Evolutionary conservation across 768 basidiomycete species (phyloP).

Genomic region (Tremella fuciformis): DNA sequence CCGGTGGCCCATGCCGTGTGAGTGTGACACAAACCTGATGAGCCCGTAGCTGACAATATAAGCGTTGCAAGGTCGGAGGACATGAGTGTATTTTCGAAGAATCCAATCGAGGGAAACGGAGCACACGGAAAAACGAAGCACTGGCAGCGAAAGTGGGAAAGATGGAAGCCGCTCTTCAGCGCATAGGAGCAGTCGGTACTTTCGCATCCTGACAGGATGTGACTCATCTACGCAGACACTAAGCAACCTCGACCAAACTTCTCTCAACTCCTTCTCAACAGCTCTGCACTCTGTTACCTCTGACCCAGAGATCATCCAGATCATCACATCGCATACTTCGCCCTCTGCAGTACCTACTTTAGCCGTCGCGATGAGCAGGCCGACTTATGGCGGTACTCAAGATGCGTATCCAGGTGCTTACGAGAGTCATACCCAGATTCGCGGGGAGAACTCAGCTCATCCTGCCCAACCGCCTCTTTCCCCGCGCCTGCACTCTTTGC

Average conservation of each 20-base stretch:
- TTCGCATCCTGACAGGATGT: not conserved
- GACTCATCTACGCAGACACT: constrained; percentile 24
- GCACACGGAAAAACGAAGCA: constrained; percentile 52
- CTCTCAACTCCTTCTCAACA: constrained; percentile 44
- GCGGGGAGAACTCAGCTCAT: constrained; percentile 30
- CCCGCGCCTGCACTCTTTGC: constrained; percentile 83
- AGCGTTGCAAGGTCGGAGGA: constrained; percentile 49
- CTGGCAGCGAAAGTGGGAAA: constrained; percentile 35
- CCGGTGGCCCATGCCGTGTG: constrained; percentile 46
- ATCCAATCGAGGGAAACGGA: constrained; percentile 87
- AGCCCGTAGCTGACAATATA: not conserved
- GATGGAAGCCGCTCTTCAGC: constrained; percentile 41
- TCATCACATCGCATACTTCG: constrained; percentile 42
- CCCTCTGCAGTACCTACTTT: constrained; percentile 38
- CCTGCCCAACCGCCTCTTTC: constrained; percentile 56
- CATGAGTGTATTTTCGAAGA: constrained; percentile 96
- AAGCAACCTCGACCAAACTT: constrained; percentile 38
- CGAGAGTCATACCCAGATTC: constrained; percentile 7
- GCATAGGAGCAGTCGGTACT: constrained; percentile 40
- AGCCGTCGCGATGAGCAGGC: constrained; percentile 40
- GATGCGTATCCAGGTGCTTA: constrained; percentile 21
- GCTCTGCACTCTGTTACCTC: constrained; percentile 27
- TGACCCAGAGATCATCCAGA: constrained; percentile 42
- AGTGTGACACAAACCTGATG: not conserved
- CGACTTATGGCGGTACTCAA: constrained; percentile 17